Percentiles rank a stretch among this genome's conserved stretches.
Conservation (phyloP, 2,329 filamentous ascomycete species). For the Nothophoma quercina region DNA sequence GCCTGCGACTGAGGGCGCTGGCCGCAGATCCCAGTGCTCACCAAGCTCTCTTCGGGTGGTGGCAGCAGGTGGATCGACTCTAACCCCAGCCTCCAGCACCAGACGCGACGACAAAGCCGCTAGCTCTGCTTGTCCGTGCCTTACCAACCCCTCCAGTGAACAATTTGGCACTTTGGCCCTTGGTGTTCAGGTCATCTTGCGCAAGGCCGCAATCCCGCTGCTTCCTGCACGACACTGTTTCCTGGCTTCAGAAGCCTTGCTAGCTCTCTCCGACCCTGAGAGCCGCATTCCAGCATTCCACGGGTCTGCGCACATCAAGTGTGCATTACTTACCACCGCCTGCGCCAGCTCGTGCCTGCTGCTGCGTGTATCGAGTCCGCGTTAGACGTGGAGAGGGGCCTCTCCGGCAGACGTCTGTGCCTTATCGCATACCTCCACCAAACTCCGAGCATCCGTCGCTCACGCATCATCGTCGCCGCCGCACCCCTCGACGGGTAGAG, state of each 20-base stretch:
- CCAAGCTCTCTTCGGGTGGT: constrained; percentile 22
- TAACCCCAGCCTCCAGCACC: constrained; percentile 14
- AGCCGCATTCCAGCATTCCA: constrained; percentile 31
- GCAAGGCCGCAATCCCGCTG: constrained; percentile 29
- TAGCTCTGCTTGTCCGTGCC: constrained; percentile 28
- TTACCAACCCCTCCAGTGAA: constrained; percentile 30
- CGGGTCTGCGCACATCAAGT: constrained; percentile 18
- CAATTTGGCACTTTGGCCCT: constrained; percentile 12
- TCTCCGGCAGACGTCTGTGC: constrained; percentile 31
- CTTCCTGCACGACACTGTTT: constrained; percentile 33
- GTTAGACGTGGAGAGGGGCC: constrained; percentile 23
- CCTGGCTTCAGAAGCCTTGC: constrained; percentile 24
- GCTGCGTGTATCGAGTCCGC: constrained; percentile 34
- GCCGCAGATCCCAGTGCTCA: constrained; percentile 25
- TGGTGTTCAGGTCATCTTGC: constrained; percentile 13
- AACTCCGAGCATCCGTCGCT: constrained; percentile 42
- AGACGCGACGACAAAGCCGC: constrained; percentile 33
- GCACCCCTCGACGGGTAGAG: constrained; percentile 22
- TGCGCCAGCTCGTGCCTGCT: constrained; percentile 38
- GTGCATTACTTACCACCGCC: constrained; percentile 31
- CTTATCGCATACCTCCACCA: constrained; percentile 35
- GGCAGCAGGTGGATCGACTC: constrained; percentile 37
- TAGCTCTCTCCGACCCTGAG: constrained; percentile 29
- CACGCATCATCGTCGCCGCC: constrained; percentile 27
- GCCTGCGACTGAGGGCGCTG: constrained; percentile 23